A percentile compares a stretch with the other conserved stretches of the same genome.
These are phyloP conservation scores for Nitzschia sp. DNA, from an alignment of 108 stramenopile species.

Conservation along the genomic window DNA sequence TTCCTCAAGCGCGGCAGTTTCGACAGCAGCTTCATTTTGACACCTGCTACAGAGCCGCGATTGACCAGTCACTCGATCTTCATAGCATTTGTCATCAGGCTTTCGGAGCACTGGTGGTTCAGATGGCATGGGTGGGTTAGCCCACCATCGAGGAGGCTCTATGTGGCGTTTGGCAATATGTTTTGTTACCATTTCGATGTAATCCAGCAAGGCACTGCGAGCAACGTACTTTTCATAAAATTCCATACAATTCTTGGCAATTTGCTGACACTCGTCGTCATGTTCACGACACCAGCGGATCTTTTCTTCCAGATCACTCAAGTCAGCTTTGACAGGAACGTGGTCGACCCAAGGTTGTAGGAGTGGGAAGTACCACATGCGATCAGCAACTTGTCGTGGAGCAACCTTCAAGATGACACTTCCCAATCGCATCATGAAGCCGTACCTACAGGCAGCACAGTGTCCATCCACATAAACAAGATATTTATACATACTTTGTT, in stretches of 20 bases:
- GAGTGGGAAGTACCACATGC: slow-evolving; percentile 99
- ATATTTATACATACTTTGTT: slow-evolving; percentile 97
- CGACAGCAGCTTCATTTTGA: slow-evolving; percentile 62
- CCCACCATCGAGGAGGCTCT: slow-evolving; percentile 74
- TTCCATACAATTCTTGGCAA: slow-evolving; percentile 72
- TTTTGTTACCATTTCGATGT: slow-evolving; percentile 86
- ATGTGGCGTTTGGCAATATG: slow-evolving; percentile 80
- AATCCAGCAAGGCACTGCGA: slow-evolving; percentile 86
- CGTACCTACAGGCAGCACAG: slow-evolving; percentile 99
- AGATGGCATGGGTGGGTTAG: slow-evolving; percentile 45
- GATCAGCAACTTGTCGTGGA: slow-evolving; percentile 89
- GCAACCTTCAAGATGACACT: slow-evolving; percentile 96
- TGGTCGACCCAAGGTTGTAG: slow-evolving; percentile 95
- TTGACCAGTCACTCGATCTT: slow-evolving; percentile 53
- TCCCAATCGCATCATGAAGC: slow-evolving; percentile 99
- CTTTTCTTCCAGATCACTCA: slow-evolving; percentile 95
- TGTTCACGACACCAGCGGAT: slow-evolving; percentile 95
- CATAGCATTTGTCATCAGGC: slow-evolving; percentile 68
- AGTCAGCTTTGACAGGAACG: slow-evolving; percentile 93
- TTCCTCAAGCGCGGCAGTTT: slow-evolving; percentile 47
- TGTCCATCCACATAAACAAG: slow-evolving; percentile 98
- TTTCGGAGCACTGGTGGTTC: slow-evolving; percentile 65
- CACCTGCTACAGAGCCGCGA: slow-evolving; percentile 72
- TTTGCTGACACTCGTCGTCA: slow-evolving; percentile 92
- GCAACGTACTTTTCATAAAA: slow-evolving; percentile 87